A percentile compares a stretch with the other conserved stretches of the same genome.
These are phyloP conservation scores for Trichophyton benhamiae DNA, from an alignment of 2,329 filamentous ascomycete species.

Conservation along the genomic window DNA sequence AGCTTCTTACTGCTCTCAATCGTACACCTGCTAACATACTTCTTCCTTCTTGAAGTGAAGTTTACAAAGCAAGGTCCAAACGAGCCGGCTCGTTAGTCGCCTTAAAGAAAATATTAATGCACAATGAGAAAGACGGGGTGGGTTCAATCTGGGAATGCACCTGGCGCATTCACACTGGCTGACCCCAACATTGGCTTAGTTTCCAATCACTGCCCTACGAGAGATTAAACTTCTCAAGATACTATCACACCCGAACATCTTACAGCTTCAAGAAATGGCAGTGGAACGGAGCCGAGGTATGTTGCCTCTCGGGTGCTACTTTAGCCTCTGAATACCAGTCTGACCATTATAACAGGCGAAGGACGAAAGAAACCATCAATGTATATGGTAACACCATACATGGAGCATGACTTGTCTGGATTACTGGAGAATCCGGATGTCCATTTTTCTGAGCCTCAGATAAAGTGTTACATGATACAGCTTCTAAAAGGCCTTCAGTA, in stretches of 20 bases:
- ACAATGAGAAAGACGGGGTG: constrained; percentile 95
- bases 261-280: constrained; percentile 88
- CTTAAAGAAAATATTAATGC: constrained; percentile 97
- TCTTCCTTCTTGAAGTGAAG: constrained; percentile 47
- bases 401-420: constrained; percentile 97
- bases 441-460: constrained; percentile 73
- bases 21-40: neutral
- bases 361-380: constrained; percentile 68
- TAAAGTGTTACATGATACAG: constrained; percentile 96
- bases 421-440: constrained; percentile 90
- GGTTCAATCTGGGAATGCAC: constrained; percentile 21
- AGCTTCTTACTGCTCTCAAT: neutral
- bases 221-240: constrained; percentile 97
- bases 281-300: constrained; percentile 60
- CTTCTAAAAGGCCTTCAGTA: constrained; percentile 81
- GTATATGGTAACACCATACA: constrained; percentile 98
- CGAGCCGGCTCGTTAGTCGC: constrained; percentile 66
- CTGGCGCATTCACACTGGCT: neutral
- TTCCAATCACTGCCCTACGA: constrained; percentile 93
- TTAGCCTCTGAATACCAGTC: neutral
- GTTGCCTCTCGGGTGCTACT: constrained; percentile 11
- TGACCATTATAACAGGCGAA: constrained; percentile 42
- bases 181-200: constrained; percentile 37
- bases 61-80: constrained; percentile 74
- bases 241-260: constrained; percentile 77